These are phyloP conservation scores for Fraxinus albicans DNA, from an alignment of 305 asterid species.

Conservation along the genomic window DNA sequence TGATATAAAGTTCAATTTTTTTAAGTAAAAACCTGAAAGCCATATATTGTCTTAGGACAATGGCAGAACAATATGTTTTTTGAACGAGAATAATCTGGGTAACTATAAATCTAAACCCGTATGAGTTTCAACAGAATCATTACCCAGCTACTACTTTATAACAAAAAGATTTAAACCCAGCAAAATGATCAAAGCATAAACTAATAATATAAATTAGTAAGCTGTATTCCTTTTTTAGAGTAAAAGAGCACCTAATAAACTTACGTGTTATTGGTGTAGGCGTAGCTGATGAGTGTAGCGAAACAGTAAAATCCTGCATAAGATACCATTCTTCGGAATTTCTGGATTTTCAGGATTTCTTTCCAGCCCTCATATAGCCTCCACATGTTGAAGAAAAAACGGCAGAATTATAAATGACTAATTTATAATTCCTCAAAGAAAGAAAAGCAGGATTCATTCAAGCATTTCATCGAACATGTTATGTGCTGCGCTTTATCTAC, in stretches of 20 bases:
- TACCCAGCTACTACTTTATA: no score
- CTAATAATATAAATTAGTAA: not conserved
- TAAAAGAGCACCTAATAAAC: slow-evolving; percentile 19
- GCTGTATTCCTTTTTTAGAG: not conserved
- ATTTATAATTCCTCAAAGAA: not conserved
- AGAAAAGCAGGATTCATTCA: slow-evolving; percentile 11
- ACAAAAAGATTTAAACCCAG: no score
- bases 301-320: slow-evolving; percentile 75
- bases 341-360: slow-evolving; percentile 81
- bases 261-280: slow-evolving; percentile 82
- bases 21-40: no score
- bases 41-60: no score
- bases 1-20: no score
- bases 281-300: slow-evolving; percentile 53
- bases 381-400: slow-evolving; percentile 28
- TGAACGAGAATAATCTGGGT: no score
- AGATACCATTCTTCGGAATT: slow-evolving; percentile 70
- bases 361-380: slow-evolving; percentile 52
- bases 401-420: not conserved
- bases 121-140: no score
- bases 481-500: not conserved
- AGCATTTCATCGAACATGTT: slow-evolving; percentile 26
- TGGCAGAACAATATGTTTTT: no score
- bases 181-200: no score
- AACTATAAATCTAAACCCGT: no score